phyloP scores from a whole-genome alignment of 495 filamentous ascomycete genomes.

The Xylaria sp. region DNA sequence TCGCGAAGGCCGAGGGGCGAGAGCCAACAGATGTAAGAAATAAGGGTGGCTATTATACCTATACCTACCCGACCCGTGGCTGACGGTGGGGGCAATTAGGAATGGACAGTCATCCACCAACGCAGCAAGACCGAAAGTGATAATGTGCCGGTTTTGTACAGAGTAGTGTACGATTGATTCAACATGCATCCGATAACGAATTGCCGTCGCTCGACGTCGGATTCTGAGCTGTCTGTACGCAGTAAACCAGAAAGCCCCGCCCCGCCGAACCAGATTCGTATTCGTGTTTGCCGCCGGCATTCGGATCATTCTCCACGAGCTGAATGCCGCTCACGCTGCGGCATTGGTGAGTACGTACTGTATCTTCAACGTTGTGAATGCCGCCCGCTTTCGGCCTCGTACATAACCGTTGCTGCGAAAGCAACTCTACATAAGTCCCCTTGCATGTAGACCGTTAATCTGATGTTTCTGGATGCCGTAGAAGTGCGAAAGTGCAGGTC shows the following conservation, averaged over 20 bases:
- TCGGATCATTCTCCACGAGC: constrained; percentile 6
- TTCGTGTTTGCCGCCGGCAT: constrained; percentile 27
- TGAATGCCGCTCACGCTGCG: neutral
- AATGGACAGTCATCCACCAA: neutral
- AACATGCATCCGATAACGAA: constrained; percentile 1
- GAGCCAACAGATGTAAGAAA: neutral
- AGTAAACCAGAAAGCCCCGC: neutral
- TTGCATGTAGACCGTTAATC: neutral
- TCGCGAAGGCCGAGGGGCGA: constrained; percentile 9
- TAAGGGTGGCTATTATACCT: neutral
- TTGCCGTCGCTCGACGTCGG: constrained; percentile 18
- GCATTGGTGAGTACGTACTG: neutral
- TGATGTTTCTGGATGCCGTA: neutral
- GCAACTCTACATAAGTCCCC: neutral
- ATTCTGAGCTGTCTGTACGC: constrained; percentile 7
- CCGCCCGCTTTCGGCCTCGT: neutral
- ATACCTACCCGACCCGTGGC: neutral
- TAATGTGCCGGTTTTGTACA: neutral
- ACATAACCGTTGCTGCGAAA: neutral
- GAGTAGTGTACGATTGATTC: no score
- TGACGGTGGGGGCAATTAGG: neutral
- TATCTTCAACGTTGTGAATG: neutral
- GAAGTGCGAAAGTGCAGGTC: neutral
- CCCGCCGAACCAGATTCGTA: constrained; percentile 15
- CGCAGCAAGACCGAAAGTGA: constrained; percentile 1